phyloP scores from a whole-genome alignment of 257 asterid genomes.

The Ballota nigra region DNA sequence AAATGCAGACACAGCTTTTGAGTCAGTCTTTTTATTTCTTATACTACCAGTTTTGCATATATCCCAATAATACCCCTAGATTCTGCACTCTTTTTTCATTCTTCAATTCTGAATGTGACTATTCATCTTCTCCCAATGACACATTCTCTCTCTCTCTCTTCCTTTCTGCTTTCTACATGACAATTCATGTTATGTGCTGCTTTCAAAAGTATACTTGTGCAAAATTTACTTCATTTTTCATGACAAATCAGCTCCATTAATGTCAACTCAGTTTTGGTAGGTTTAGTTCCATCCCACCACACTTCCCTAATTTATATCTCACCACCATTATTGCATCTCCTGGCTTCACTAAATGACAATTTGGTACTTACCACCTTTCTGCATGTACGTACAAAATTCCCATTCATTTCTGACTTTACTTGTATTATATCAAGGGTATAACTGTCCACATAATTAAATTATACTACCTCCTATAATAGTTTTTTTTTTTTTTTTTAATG shows the following conservation, averaged over 20 bases:
- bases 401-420: constrained; percentile 10
- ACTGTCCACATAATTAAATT: not conserved
- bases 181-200: constrained; percentile 24
- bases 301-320: not conserved
- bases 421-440: not conserved
- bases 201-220: constrained; percentile 8
- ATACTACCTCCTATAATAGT: no score
- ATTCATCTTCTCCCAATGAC: constrained; percentile 30
- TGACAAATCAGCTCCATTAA: constrained; percentile 23
- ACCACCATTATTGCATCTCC: constrained; percentile 8
- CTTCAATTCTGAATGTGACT: constrained; percentile 35
- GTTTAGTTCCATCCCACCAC: constrained; percentile 28
- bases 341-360: constrained; percentile 21
- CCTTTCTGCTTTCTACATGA: constrained; percentile 16
- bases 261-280: constrained; percentile 33
- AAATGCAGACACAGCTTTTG: constrained; percentile 18
- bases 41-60: constrained; percentile 7
- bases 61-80: constrained; percentile 35
- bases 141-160: constrained; percentile 21
- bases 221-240: not conserved
- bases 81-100: constrained; percentile 27
- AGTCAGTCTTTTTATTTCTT: constrained; percentile 8
- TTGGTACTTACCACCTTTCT: not conserved
- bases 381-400: constrained; percentile 14
- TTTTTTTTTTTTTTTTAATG: no score